These are phyloP conservation scores for grape (Vitis vinifera) DNA, from an alignment of 164 flowering plant genomes.

Conservation along the genomic window ASM3070453v1 NC_081808.1:4813501-4814000, in stretches of 20 bases:
- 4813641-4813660: slow-evolving; percentile 69
- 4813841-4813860: slow-evolving; percentile 7
- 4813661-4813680: slow-evolving; percentile 69
- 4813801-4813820: too few relatives aligned
- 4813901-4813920: slow-evolving; percentile 3
- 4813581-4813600: neutral
- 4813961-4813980: too few relatives aligned
- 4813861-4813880: slow-evolving; percentile 27
- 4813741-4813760: slow-evolving; percentile 47
- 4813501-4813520: too few relatives aligned
- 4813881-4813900: slow-evolving; percentile 37
- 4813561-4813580: neutral
- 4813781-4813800: slow-evolving; percentile 9
- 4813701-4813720: slow-evolving; percentile 96
- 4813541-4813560: neutral
- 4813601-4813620: neutral
- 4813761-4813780: neutral
- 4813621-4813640: slow-evolving; percentile 69
- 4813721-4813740: slow-evolving; percentile 78
- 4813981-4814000: too few relatives aligned
- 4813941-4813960: too few relatives aligned
- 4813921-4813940: neutral
- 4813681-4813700: slow-evolving; percentile 97
- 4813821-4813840: neutral
- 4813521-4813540: too few relatives aligned